Evolutionary conservation across 2,329 filamentous ascomycete species (phyloP), one percentile per base, ranked within the genome.

Genomic region (Hypomyces perniciosus): DNA sequence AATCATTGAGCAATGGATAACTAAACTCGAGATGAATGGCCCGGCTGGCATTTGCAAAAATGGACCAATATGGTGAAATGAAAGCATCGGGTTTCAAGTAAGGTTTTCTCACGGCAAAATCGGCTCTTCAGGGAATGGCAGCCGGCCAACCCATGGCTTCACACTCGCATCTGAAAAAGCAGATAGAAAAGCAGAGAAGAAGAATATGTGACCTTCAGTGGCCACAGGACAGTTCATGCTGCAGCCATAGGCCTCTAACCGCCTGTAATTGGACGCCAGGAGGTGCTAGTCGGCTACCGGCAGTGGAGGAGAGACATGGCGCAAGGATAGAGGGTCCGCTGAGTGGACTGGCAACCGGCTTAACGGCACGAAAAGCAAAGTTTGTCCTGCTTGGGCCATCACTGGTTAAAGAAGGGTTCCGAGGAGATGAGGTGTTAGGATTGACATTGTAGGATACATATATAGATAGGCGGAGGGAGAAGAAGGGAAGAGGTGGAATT

Each of bases 341-440:
- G 9, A 43, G 39, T 40, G 34, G 44, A 35, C 44, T 51, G 44
- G 50, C 50, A 39, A 51, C 46, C 50, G 50, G 50, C 50, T 51
- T 47, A 12, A 51, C 50, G 50, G 50, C 50, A 51, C 50, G 44
- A 43, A 27, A 12, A 12, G 27, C 13, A 42, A 27, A 26, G 13
- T 42, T 8, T 42, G 7, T 42, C 13, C 12, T 38, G 35, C n/a
- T 12, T 6, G 35, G 35, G 9, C 3, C 20, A 20, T 20, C 20
- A 20, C 20, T 20, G 20, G 20, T 20, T 20, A 20, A 20, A 20
- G 35, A 38, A 41, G 26, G 2, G 10, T 40, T 12, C 10, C 7
- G 13, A 26, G 10, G 39, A 20, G 39, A 26, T 7, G 39, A 42
- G 20, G 26, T 12, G 35, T 20, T 20, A 3, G 20, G 2, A 20